These are phyloP conservation scores for Mentha longifolia DNA, from an alignment of 257 asterid species.

Conservation along the genomic window DNA sequence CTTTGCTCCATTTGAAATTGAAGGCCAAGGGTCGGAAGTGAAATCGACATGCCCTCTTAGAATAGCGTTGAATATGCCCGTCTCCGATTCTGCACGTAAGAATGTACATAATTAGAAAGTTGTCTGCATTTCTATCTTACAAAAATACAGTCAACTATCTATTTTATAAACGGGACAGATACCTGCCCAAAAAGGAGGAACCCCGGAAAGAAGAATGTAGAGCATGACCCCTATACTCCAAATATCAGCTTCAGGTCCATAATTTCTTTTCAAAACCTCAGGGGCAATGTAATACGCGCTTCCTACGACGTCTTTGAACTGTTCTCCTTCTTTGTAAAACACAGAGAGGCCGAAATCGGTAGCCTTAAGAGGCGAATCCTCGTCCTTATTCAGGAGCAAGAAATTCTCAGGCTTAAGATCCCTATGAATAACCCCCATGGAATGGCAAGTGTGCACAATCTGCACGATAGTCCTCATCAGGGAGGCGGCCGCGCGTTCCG, in stretches of 20 bases:
- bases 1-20: conserved; percentile 87
- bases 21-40: conserved; percentile 91
- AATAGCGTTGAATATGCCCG: conserved; percentile 90
- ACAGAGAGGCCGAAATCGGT: conserved; percentile 93
- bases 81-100: conserved; percentile 61
- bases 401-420: conserved; percentile 96
- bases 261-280: conserved; percentile 85
- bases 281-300: conserved; percentile 98
- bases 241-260: conserved; percentile 94
- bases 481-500: conserved; percentile 88
- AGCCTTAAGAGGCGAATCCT: conserved; percentile 80
- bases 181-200: conserved; percentile 91
- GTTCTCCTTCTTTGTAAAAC: conserved; percentile 81
- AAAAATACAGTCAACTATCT: too few relatives aligned
- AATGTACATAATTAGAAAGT: too few relatives aligned
- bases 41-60: conserved; percentile 84
- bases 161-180: too few relatives aligned
- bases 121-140: too few relatives aligned
- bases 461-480: conserved; percentile 80
- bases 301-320: conserved; percentile 89
- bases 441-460: conserved; percentile 87
- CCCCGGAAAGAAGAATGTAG: conserved; percentile 88
- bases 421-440: conserved; percentile 91
- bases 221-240: conserved; percentile 98
- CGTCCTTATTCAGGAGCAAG: conserved; percentile 75